phyloP scores from a whole-genome alignment of 1,284 basidiomycete genomes.

The Vanrija pseudolonga region DNA sequence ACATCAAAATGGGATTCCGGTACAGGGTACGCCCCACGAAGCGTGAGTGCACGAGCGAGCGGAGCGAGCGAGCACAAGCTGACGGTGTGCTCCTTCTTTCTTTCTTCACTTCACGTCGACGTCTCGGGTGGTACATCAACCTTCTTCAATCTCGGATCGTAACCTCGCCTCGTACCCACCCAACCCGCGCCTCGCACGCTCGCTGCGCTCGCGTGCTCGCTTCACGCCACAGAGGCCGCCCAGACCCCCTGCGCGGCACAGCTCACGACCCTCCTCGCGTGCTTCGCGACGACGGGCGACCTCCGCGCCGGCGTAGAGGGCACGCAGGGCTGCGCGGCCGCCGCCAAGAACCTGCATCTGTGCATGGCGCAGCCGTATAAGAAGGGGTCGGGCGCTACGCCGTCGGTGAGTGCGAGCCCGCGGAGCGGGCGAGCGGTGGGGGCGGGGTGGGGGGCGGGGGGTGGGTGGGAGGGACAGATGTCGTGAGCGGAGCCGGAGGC shows the following conservation, averaged over 20 bases:
- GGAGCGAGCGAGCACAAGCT: background rate
- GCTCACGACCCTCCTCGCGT: slow-evolving; percentile 77
- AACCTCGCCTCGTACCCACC: background rate
- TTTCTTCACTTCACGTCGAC: too few relatives aligned
- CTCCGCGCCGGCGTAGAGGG: slow-evolving; percentile 53
- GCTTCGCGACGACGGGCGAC: slow-evolving; percentile 83
- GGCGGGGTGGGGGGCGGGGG: too few relatives aligned
- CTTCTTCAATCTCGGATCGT: too few relatives aligned
- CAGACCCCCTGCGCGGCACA: slow-evolving; percentile 68
- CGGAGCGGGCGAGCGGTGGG: background rate
- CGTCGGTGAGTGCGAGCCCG: slow-evolving; percentile 12
- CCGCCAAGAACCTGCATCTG: slow-evolving; percentile 65
- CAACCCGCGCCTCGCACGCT: background rate
- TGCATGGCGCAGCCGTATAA: slow-evolving; percentile 62
- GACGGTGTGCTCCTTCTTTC: background rate
- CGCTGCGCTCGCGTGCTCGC: background rate
- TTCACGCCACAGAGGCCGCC: slow-evolving; percentile 49
- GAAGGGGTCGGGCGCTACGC: background rate
- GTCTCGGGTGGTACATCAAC: too few relatives aligned
- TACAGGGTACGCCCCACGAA: slow-evolving; percentile 11
- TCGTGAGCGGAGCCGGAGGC: too few relatives aligned
- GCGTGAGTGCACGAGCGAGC: slow-evolving; percentile 1
- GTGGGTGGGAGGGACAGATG: background rate
- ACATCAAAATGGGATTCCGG: background rate
- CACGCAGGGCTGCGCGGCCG: slow-evolving; percentile 59